A percentile compares a stretch with the other conserved stretches of the same genome.
Conservation (phyloP, 2,329 filamentous ascomycete genomes). For the Epichloe gansuensis region DNA sequence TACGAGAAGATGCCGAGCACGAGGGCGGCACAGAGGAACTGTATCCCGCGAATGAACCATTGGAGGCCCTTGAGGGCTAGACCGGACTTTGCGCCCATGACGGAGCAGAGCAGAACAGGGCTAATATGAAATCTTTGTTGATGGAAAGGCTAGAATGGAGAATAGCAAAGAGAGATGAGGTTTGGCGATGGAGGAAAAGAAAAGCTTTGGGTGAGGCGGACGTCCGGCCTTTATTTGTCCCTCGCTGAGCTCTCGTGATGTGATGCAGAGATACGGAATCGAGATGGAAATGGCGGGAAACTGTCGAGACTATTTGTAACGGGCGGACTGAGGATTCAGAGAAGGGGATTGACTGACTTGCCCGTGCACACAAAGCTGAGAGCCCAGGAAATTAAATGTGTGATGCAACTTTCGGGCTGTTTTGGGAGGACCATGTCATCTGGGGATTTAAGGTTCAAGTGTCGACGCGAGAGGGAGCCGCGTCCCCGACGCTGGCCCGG, state of each 20-base stretch:
- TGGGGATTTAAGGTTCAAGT: background rate
- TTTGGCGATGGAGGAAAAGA: background rate
- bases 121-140: too few relatives aligned
- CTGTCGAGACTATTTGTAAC: too few relatives aligned
- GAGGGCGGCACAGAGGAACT: constrained; percentile 60
- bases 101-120: too few relatives aligned
- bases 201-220: too few relatives aligned
- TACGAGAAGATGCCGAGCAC: constrained; percentile 74
- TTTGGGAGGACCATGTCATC: background rate
- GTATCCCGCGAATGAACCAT: constrained; percentile 59
- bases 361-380: too few relatives aligned
- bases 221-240: too few relatives aligned
- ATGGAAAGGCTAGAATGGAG: too few relatives aligned
- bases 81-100: constrained; percentile 20
- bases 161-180: background rate
- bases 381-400: background rate
- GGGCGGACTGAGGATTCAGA: too few relatives aligned
- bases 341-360: too few relatives aligned
- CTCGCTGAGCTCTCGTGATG: too few relatives aligned
- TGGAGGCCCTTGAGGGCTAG: constrained; percentile 56
- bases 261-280: too few relatives aligned
- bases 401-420: background rate
- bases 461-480: background rate
- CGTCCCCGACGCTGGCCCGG: background rate
- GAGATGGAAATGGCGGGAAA: too few relatives aligned